Conservation (phyloP, 164 flowering plant genomes). For the Nymphaea colorata region DNA sequence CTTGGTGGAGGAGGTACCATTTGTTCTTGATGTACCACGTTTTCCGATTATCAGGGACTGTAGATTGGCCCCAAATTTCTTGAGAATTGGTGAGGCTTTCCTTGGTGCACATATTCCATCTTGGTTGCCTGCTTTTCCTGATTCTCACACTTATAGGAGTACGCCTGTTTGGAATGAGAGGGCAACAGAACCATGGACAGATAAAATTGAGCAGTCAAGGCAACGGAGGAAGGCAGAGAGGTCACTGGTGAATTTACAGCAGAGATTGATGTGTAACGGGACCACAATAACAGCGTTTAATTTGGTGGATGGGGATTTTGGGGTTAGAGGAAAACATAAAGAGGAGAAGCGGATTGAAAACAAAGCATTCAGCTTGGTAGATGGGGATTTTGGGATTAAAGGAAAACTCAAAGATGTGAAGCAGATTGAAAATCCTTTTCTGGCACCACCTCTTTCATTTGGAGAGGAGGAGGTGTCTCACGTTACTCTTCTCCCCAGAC, state of each 20-base stretch:
- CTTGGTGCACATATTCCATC: slow-evolving; percentile 52
- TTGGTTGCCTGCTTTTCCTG: slow-evolving; percentile 97
- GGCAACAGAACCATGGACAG: slow-evolving; percentile 51
- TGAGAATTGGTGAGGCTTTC: slow-evolving; percentile 55
- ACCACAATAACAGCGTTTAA: slow-evolving; percentile 12
- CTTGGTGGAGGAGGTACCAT: slow-evolving; percentile 54
- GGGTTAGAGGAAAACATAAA: slow-evolving; percentile 8
- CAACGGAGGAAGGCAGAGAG: slow-evolving; percentile 87
- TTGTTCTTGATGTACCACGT: slow-evolving; percentile 51
- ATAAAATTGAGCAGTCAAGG: slow-evolving; percentile 70
- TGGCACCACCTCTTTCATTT: slow-evolving; percentile 33
- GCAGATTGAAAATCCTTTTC: slow-evolving; percentile 29
- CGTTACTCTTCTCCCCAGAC: slow-evolving; percentile 22
- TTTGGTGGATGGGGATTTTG: slow-evolving; percentile 7
- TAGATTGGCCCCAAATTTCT: slow-evolving; percentile 49
- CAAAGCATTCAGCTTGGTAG: slow-evolving; percentile 3
- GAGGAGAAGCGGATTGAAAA: slow-evolving; percentile 18
- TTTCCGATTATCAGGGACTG: slow-evolving; percentile 47
- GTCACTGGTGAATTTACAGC: slow-evolving; percentile 83
- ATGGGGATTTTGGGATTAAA: slow-evolving; percentile 9
- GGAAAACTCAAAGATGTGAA: slow-evolving; percentile 11
- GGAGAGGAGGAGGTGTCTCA: slow-evolving; percentile 40
- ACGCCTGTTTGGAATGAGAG: slow-evolving; percentile 83
- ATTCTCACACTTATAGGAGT: slow-evolving; percentile 68
- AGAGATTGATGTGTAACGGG: slow-evolving; percentile 44